Evolutionary conservation across 1,139 yeast species (phyloP), one percentile per base, ranked within the genome.

Genomic region (Zygosaccharomyces pseudobailii): DNA sequence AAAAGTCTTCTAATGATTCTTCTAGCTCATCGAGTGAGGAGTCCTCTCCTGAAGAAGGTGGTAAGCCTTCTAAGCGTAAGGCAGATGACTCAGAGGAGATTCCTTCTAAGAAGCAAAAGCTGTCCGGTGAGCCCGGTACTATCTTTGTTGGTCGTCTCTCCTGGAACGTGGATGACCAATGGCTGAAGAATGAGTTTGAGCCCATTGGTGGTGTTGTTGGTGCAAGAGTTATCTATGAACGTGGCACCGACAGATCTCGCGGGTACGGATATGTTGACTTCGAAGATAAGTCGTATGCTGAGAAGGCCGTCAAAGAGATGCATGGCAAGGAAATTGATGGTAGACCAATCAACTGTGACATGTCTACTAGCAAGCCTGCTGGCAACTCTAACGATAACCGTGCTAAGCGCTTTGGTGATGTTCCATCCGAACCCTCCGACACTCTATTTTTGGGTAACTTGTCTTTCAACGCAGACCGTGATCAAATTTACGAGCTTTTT

Each of bases 261-360:
- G 98, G 98, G 69, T 92, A 86, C 77, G 98, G 98, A 64, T 92
- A 92, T 73, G 96, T 92, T 70, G 98, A 92, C 69, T 92, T 92
- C 66, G 88, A 82, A 61, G 71, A 77, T 62, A 80, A 80, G 63
- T 78, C 79, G 37, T 76, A 74, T 52, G 98, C 97, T 57, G 90
- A 87, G 70, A 83, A 83, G 71, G 97, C 98, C n/a, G 73, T 90
- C 55, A 75, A 74, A 54, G 87, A 84, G 68, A 79, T 76, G 80
- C 95, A 89, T 74, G 97, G 96, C 65, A 80, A 76, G 66, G 97
- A 90, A 74, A 83, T 92, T 59, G 98, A 92, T 63, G 98, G 98
- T 61, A 86, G 98, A 79, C 87, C 95, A 69, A 79, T 92, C 68
- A 90, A 90, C 77, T 79, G 89, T 67, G 98, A 92, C 71, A 73